phyloP scores from a whole-genome alignment of 176 grass and related monocot species.

The Areca catechu region DNA sequence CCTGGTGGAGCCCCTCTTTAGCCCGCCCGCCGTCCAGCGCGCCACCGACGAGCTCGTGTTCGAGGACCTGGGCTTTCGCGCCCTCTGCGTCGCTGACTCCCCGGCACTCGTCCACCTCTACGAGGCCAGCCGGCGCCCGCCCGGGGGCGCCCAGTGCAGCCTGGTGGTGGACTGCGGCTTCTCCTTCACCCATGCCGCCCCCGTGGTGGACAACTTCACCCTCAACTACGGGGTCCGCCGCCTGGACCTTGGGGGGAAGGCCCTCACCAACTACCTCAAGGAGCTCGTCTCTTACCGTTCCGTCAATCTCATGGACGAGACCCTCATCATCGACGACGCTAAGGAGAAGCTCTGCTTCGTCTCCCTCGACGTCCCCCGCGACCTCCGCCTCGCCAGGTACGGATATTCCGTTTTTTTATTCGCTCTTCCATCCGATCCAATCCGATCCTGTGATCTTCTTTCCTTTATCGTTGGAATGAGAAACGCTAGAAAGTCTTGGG shows the following conservation, averaged over 20 bases:
- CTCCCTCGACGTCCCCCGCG: slow-evolving; percentile 67
- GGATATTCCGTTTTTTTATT: too few species aligned
- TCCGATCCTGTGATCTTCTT: too few species aligned
- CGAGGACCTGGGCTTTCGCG: slow-evolving; percentile 76
- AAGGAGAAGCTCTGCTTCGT: slow-evolving; percentile 96
- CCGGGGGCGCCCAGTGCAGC: slow-evolving; percentile 41
- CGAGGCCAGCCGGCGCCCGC: slow-evolving; percentile 44
- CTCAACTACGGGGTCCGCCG: slow-evolving; percentile 74
- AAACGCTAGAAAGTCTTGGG: too few species aligned
- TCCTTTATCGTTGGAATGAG: too few species aligned
- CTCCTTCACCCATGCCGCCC: slow-evolving; percentile 84
- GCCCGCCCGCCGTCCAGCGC: slow-evolving; percentile 61
- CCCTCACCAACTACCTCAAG: slow-evolving; percentile 91
- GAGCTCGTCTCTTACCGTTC: slow-evolving; percentile 84
- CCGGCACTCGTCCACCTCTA: slow-evolving; percentile 88
- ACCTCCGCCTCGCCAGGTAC: slow-evolving; percentile 70
- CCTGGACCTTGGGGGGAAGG: slow-evolving; percentile 92
- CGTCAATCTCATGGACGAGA: slow-evolving; percentile 94
- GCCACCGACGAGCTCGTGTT: slow-evolving; percentile 80
- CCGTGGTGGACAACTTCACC: slow-evolving; percentile 77
- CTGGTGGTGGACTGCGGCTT: slow-evolving; percentile 91
- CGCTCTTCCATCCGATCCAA: too few species aligned
- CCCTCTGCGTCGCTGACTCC: slow-evolving; percentile 65
- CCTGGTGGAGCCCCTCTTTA: slow-evolving; percentile 77
- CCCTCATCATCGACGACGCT: slow-evolving; percentile 84